phyloP scores from a whole-genome alignment of 352 stramenopile species.

The Halophytophthora polymorphica region DNA sequence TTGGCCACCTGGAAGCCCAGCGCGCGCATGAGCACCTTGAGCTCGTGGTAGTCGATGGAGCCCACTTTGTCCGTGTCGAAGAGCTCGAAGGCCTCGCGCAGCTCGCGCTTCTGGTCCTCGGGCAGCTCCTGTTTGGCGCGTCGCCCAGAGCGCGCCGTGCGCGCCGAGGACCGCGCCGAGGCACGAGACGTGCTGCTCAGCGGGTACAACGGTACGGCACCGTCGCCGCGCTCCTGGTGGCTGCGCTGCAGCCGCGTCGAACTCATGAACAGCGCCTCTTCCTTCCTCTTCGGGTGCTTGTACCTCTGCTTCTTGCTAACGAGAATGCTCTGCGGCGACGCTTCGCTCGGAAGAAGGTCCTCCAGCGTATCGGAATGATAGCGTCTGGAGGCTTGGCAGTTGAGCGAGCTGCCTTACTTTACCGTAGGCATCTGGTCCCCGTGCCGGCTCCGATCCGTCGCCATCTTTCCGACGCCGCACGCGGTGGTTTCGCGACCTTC shows the following conservation, averaged over 20 bases:
- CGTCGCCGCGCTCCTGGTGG: conserved; percentile 26
- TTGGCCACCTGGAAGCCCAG: conserved; percentile 91
- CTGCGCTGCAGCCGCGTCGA: conserved; percentile 25
- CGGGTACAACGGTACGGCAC: conserved; percentile 20
- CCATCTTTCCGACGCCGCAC: background rate
- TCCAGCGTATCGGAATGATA: background rate
- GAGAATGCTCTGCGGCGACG: background rate
- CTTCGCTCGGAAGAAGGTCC: background rate
- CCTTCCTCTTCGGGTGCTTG: background rate
- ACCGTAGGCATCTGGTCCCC: too few species aligned
- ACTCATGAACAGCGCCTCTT: conserved; percentile 17
- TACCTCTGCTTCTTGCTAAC: background rate
- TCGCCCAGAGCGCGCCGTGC: conserved; percentile 17
- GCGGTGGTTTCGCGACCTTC: conserved; percentile 1
- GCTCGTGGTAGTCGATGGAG: conserved; percentile 91
- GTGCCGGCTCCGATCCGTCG: too few species aligned
- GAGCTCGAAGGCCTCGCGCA: conserved; percentile 91
- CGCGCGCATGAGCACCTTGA: conserved; percentile 94
- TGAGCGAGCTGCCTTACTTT: too few species aligned
- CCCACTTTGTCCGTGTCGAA: conserved; percentile 92
- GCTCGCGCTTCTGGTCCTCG: conserved; percentile 87
- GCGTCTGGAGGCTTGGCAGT: background rate
- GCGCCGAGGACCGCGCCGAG: conserved; percentile 6
- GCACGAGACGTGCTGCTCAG: conserved; percentile 15
- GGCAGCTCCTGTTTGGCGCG: conserved; percentile 65